Evolutionary conservation across 2,329 filamentous ascomycete species (phyloP).

Genomic region (Bipolaris bicolor): DNA sequence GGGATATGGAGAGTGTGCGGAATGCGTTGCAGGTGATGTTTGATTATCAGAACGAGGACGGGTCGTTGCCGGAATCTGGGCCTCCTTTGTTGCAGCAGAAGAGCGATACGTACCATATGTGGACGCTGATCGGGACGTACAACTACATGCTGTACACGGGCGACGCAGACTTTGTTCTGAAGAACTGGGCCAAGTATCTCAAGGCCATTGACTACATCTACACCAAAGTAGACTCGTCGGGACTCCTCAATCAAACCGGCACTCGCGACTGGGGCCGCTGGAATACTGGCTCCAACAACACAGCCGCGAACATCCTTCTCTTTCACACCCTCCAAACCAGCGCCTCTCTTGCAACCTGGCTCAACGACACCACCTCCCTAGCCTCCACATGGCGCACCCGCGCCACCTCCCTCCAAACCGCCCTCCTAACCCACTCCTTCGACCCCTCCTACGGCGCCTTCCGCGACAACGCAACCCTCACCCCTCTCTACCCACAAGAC

Average conservation of each 20-base stretch:
- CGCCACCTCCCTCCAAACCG: slow-evolving; percentile 12
- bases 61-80: slow-evolving; percentile 27
- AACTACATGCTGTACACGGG: slow-evolving; percentile 27
- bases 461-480: slow-evolving; percentile 25
- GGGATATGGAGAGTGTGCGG: slow-evolving; percentile 20
- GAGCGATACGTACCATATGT: slow-evolving; percentile 33
- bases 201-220: slow-evolving; percentile 25
- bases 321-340: slow-evolving; percentile 37
- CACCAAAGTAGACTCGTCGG: slow-evolving; percentile 14
- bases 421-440: slow-evolving; percentile 16
- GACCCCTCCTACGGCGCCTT: slow-evolving; percentile 11
- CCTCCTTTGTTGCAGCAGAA: slow-evolving; percentile 20
- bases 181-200: slow-evolving; percentile 22
- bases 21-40: slow-evolving; percentile 28
- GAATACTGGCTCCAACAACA: slow-evolving; percentile 40
- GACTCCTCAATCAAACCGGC: slow-evolving; percentile 24
- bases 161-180: slow-evolving; percentile 18
- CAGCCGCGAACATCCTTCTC: slow-evolving; percentile 42
- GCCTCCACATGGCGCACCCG: not conserved
- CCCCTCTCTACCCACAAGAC: slow-evolving; percentile 31
- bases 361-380: slow-evolving; percentile 1
- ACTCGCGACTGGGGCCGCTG: slow-evolving; percentile 42
- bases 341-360: slow-evolving; percentile 23
- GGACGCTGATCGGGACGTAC: slow-evolving; percentile 29
- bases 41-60: slow-evolving; percentile 29